Percentiles rank a stretch among this genome's conserved stretches.
Evolutionary conservation across 371 early-diverging fungal species (phyloP).

Genomic region (Mortierella sp.): DNA sequence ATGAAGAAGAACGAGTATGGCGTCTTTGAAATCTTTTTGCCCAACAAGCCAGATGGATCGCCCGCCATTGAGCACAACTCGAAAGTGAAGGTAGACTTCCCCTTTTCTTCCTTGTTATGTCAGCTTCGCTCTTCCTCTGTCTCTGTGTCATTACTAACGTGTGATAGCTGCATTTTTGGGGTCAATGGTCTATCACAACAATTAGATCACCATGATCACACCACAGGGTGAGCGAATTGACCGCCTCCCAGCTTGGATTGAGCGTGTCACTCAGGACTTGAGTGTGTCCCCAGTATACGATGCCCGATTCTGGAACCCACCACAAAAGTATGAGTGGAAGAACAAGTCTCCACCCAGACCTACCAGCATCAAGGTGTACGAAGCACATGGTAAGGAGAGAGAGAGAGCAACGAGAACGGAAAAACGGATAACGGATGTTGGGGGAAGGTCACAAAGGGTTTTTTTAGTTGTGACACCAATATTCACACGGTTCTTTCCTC

Average conservation of each 20-base stretch:
- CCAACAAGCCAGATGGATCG: conserved; percentile 66
- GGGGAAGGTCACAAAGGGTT: background rate
- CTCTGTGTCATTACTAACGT: no score
- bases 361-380: conserved; percentile 81
- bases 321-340: no score
- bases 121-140: background rate
- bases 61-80: conserved; percentile 85
- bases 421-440: conserved; percentile 5
- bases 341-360: conserved; percentile 81
- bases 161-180: no score
- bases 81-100: conserved; percentile 81
- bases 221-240: no score
- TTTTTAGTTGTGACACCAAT: no score
- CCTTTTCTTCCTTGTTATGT: background rate
- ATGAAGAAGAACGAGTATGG: conserved; percentile 86
- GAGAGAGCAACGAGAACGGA: conserved; percentile 23
- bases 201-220: no score
- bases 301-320: no score
- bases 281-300: no score
- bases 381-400: conserved; percentile 80
- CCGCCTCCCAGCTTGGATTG: no score
- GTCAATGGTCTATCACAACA: no score
- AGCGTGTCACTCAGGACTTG: no score
- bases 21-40: conserved; percentile 79
- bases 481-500: no score